Evolutionary conservation across 2,329 filamentous ascomycete genomes (phyloP), one percentile per base, ranked within the genome.

Genomic region (Verticillium isaacii): DNA sequence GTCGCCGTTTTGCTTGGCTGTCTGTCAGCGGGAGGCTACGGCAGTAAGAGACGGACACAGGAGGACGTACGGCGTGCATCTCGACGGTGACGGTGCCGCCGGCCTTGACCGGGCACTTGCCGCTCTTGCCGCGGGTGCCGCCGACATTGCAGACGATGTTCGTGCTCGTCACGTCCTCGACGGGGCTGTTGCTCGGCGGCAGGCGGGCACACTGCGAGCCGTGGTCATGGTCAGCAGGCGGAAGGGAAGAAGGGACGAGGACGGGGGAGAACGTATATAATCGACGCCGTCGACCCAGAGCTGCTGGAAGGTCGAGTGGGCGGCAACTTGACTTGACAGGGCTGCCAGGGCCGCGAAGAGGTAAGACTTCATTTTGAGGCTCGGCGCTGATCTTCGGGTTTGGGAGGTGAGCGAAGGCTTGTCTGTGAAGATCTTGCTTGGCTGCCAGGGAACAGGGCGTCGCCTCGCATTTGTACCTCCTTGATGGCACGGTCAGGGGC

Each of bases 41-140:
- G 29, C 29, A 5, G 29, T 5, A 39, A 9, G 36, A 9, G 36
- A 12, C 25, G 25, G 12, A 5, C 6, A 3, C 2, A 2, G 36
- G 25, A 23, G 19, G 56, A 12, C 12, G n/a, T 64, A 76, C 74
- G 68, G 80, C 78, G 72, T 86, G 83, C 81, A 86, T 86, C 71
- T 86, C 84, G 8, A 85, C 75, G 0, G 82, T 84, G 15, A 85
- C 77, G 0, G 74, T 80, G 5, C 73, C 72, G 3, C 82, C 82
- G 3, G 80, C 80, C 34, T 72, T 70, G 34, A 82, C 80, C 23
- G 74, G 68, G 68, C 81, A 84, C 66, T 81, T 80, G 15, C 72
- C 73, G 1, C 72, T 62, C 3, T 76, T 73, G 15, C 71, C 69
- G 12, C 64, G 67, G 4, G 69, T 69, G 6, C 76, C 71, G 32